These are phyloP conservation scores for Cinnamomum chago DNA, from an alignment of 164 flowering plant species.

Conservation along the genomic window DNA sequence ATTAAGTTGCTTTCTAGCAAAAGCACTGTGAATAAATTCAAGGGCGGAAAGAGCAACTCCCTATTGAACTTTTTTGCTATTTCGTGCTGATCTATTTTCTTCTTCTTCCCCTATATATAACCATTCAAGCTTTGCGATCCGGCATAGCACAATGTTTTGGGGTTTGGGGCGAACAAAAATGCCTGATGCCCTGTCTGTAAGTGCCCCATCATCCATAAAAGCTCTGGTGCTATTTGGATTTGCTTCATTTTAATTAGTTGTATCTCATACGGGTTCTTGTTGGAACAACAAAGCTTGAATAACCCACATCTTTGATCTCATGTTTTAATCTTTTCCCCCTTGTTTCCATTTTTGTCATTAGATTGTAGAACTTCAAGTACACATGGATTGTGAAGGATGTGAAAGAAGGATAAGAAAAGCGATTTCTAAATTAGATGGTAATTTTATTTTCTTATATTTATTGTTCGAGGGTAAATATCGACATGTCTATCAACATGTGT, in stretches of 20 bases:
- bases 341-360: conserved; percentile 14
- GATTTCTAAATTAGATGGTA: conserved; percentile 58
- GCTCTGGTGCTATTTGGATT: neutral
- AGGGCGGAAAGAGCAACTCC: neutral
- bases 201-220: conserved; percentile 10
- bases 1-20: conserved; percentile 5
- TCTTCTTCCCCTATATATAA: conserved; percentile 3
- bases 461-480: conserved; percentile 68
- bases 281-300: too few relatives aligned
- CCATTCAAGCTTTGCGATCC: neutral
- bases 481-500: too few relatives aligned
- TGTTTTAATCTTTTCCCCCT: neutral
- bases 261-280: neutral
- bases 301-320: neutral
- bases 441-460: conserved; percentile 30
- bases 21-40: conserved; percentile 3
- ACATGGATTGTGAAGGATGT: conserved; percentile 79
- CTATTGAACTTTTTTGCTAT: neutral
- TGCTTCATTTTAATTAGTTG: neutral
- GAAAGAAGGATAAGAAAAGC: conserved; percentile 61
- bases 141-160: conserved; percentile 29
- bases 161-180: conserved; percentile 15
- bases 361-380: conserved; percentile 76
- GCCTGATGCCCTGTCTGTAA: conserved; percentile 46
- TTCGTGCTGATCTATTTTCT: neutral